These are phyloP conservation scores for Talaromyces trachyspermus DNA, from an alignment of 495 filamentous ascomycete genomes.

Conservation along the genomic window DNA sequence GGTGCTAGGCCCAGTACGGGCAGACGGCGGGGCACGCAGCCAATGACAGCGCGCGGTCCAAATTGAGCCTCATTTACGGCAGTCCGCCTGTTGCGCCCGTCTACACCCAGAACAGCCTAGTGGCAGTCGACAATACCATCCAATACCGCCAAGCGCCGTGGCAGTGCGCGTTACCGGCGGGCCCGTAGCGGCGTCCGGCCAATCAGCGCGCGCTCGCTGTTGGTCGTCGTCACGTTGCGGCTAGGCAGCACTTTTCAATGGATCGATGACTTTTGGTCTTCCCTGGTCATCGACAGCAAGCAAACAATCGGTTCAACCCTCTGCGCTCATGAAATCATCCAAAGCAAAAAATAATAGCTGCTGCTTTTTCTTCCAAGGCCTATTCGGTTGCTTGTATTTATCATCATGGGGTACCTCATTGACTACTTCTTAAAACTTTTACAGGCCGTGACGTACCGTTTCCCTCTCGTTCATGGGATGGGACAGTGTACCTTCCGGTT, in stretches of 20 bases:
- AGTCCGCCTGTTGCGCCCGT: no score
- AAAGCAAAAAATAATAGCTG: background rate
- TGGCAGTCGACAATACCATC: no score
- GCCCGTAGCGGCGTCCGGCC: no score
- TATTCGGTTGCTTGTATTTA: no score
- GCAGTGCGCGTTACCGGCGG: no score
- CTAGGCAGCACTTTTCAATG: conserved; percentile 4
- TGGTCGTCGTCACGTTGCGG: conserved; percentile 4
- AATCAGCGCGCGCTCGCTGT: background rate
- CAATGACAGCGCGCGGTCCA: no score
- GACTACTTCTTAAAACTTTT: background rate
- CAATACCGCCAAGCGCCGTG: no score
- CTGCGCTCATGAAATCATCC: conserved; percentile 2
- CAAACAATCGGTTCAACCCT: no score
- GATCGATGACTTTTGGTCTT: background rate
- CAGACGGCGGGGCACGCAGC: no score
- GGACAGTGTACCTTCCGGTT: conserved; percentile 1
- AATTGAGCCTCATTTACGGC: no score
- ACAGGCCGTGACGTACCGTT: background rate
- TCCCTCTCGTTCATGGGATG: background rate
- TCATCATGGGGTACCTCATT: conserved; percentile 3
- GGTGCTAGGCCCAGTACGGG: no score
- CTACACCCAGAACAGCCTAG: no score
- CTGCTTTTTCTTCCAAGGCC: background rate
- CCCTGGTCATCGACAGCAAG: background rate